Base-by-base conservation (phyloP, 805 yeast species). In the Starmerella asiatica region DNA sequence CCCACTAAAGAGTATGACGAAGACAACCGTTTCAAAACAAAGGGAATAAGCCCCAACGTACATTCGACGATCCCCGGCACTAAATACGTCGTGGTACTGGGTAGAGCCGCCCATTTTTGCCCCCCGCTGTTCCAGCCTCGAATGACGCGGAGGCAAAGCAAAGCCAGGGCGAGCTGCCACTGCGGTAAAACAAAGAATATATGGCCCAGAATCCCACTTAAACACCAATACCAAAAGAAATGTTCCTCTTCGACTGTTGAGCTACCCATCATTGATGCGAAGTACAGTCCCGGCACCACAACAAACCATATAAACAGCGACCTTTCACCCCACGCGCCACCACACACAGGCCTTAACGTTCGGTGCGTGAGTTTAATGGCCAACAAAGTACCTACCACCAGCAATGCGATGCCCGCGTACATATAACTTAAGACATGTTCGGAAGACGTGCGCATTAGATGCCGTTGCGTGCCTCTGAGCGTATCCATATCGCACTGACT, bases 171-270 rank as follows among this genome's bases (percentile, higher is more conserved):
- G n/a, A 9, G 29, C 4, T 6, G 21, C 3, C 18, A 6, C 9
- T 15, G n/a, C 16, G 15, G 16, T 12, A 29, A 6, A 5, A 23
- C 23, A 6, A 36, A 24, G 16, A 38, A 35, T 3, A 37, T 21
- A 8, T 29, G 16, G 44, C 37, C 44, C n/a, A 49, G 47, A 0
- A 47, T 9, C 8, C 69, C 66, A 0, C 71, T 63, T 0, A 70
- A 56, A 18, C 70, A 61, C 76, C 83, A 80, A 82, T 93, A 91
- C 98, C 98, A 91, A 15, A 86, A 58, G 55, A 86, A 95, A 55
- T 91, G 93, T 55, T 91, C 98, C 57, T 91, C 98, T 54, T 91
- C 98, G 15, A 91, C 79, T 42, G 86, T 65, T 21, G 94, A 86
- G 44, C 93, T 83, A 9, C 86, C 94, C 61, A 86, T 83, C 47